Evolutionary conservation across 2,329 filamentous ascomycete species (phyloP), one percentile per base, ranked within the genome.

Genomic region (Calonectria fujianensis): DNA sequence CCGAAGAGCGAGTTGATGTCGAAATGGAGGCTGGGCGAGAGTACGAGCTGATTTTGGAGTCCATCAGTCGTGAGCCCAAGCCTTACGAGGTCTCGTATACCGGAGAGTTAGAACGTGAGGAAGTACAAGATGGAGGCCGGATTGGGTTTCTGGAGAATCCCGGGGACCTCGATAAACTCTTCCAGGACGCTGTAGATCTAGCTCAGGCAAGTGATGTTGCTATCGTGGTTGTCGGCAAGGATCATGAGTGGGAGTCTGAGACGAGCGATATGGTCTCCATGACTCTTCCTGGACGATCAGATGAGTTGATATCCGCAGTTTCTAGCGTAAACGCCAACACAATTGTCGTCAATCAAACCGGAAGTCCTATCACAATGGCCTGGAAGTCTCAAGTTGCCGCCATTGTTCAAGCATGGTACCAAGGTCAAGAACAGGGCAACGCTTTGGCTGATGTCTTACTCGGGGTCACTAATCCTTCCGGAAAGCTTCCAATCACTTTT

Each of bases 401-500:
- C 64, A 51, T 77, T n/a, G 35, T 77, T 3, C 79, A 81, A 20
- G 76, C 76, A 7, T 81, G 78, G 79, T 81, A 78, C 16, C 73
- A 78, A 27, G 79, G 79, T 14, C 77, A 80, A 29, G 73, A 76
- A 51, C 68, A 70, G 32, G 79, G 78, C 3, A 80, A 80, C 59
- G 72, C 73, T 31, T 68, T 80, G 16, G 76, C 78, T 4, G 78
- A 80, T 59, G 72, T 80, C 3, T 72, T 80, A 3, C 73, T 80
- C 16, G 77, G 76, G 0, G 20, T 50, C 4, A 41, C 52, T 9
- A 79, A 74, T 50, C 78, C 78, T 4, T 70, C 66, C 3, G 93
- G 90, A 4, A 94, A 94, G 82, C 85, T 94, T 2, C 91, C 92
- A 0, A 86, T 94, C 16, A 92, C 88, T 0, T 95, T 94, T 85